These are phyloP conservation scores for Linderina pennispora DNA, from an alignment of 192 early-diverging fungal species.

Conservation along the genomic window DNA sequence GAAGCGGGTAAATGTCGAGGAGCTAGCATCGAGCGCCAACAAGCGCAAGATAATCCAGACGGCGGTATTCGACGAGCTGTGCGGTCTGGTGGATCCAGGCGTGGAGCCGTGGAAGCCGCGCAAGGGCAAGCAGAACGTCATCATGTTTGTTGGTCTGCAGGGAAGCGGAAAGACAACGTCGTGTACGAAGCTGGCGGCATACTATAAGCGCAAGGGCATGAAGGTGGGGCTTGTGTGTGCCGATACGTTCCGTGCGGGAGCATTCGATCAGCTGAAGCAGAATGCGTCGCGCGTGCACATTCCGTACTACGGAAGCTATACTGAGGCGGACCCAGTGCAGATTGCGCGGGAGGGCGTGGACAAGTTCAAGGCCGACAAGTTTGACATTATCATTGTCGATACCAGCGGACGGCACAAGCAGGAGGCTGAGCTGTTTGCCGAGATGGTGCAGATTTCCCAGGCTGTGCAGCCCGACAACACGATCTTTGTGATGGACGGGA, in stretches of 20 bases:
- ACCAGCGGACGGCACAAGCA: conserved; percentile 96
- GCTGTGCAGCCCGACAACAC: conserved; percentile 83
- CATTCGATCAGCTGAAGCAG: conserved; percentile 97
- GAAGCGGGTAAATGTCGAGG: conserved; percentile 71
- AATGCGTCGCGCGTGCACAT: conserved; percentile 98
- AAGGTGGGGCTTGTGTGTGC: conserved; percentile 89
- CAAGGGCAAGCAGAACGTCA: conserved; percentile 76
- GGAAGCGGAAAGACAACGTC: conserved; percentile 95
- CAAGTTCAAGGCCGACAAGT: conserved; percentile 87
- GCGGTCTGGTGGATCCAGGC: conserved; percentile 78
- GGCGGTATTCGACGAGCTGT: conserved; percentile 88
- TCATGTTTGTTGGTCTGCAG: conserved; percentile 98
- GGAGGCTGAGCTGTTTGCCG: conserved; percentile 88
- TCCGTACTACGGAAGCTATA: conserved; percentile 89
- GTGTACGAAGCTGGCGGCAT: conserved; percentile 89
- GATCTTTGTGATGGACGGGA: conserved; percentile 98
- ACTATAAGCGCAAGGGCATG: conserved; percentile 93
- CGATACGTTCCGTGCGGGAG: conserved; percentile 97
- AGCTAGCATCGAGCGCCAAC: conserved; percentile 74
- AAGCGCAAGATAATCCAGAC: conserved; percentile 84
- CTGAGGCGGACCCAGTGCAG: conserved; percentile 86
- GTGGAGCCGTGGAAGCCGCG: conserved; percentile 80
- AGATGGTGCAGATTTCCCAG: conserved; percentile 91
- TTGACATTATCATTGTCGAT: conserved; percentile 98
- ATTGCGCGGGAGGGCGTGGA: conserved; percentile 89